Evolutionary conservation across 2,329 filamentous ascomycete genomes (phyloP).

Genomic region (Nemania bipapillata): DNA sequence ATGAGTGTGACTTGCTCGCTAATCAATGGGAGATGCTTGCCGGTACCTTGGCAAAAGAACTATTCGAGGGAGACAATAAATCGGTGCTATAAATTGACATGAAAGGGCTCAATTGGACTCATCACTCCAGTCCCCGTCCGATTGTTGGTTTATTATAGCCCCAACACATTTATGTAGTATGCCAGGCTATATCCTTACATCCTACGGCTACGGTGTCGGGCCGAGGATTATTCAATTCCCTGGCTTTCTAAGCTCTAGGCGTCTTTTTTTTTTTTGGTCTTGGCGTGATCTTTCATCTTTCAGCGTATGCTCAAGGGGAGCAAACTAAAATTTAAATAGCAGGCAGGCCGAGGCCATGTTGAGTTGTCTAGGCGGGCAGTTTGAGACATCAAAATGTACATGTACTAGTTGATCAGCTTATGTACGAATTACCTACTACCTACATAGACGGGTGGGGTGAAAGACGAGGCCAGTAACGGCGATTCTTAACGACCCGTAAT

Average conservation of each 20-base stretch:
- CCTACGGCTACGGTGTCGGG: background rate
- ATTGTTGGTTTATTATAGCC: background rate
- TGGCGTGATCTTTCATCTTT: too few relatives aligned
- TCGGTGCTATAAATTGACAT: background rate
- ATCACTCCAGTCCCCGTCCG: background rate
- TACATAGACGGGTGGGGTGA: background rate
- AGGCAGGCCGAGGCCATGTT: background rate
- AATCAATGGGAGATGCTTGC: background rate
- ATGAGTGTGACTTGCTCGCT: constrained; percentile 42
- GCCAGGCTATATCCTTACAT: background rate
- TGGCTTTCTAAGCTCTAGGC: too few relatives aligned
- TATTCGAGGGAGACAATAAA: background rate
- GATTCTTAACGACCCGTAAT: background rate
- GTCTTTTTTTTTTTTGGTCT: too few relatives aligned
- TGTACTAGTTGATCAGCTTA: background rate
- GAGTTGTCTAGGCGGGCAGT: background rate
- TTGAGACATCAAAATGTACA: background rate
- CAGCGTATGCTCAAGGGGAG: too few relatives aligned
- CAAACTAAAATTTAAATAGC: too few relatives aligned
- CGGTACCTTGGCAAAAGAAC: background rate
- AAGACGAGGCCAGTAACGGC: background rate
- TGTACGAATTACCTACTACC: background rate
- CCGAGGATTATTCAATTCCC: background rate
- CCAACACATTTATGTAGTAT: background rate
- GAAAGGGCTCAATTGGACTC: background rate